A percentile compares a stretch with the other conserved stretches of the same genome.
phyloP scores from a whole-genome alignment of 2,329 filamentous ascomycete species.

The Coniochaeta hoffmannii region DNA sequence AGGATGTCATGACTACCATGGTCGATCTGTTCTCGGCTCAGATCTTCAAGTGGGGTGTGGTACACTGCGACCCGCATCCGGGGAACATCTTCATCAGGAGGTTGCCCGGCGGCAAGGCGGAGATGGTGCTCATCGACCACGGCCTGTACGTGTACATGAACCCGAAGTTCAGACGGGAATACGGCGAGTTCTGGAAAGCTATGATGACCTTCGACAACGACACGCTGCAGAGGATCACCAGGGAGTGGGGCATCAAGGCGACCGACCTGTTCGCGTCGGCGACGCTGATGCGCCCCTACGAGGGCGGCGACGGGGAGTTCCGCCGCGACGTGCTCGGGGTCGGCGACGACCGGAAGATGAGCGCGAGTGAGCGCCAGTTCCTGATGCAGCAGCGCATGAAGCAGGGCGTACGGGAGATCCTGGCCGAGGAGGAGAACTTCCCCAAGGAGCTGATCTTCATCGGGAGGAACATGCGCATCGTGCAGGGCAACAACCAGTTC shows the following conservation, averaged over 20 bases:
- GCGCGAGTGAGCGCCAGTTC: slow-evolving; percentile 67
- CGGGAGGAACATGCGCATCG: slow-evolving; percentile 83
- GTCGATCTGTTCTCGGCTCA: slow-evolving; percentile 94
- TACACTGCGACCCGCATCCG: slow-evolving; percentile 95
- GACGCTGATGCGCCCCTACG: slow-evolving; percentile 83
- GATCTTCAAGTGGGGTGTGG: slow-evolving; percentile 93
- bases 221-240: slow-evolving; percentile 65
- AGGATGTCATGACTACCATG: slow-evolving; percentile 94
- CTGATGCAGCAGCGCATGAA: slow-evolving; percentile 85
- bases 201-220: slow-evolving; percentile 90
- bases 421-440: slow-evolving; percentile 81
- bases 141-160: slow-evolving; percentile 92
- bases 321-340: slow-evolving; percentile 57
- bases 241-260: slow-evolving; percentile 79
- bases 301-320: slow-evolving; percentile 69
- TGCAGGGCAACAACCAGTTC: slow-evolving; percentile 89
- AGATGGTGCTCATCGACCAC: slow-evolving; percentile 94
- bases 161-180: slow-evolving; percentile 75
- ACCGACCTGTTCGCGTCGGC: slow-evolving; percentile 87
- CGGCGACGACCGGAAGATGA: slow-evolving; percentile 43
- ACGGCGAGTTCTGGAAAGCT: slow-evolving; percentile 86
- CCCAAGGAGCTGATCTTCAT: slow-evolving; percentile 90
- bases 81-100: slow-evolving; percentile 96
- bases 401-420: slow-evolving; percentile 57
- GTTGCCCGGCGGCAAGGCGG: slow-evolving; percentile 69